Evolutionary conservation across 768 basidiomycete species (phyloP).

Genomic region (Mrakia blollopis): DNA sequence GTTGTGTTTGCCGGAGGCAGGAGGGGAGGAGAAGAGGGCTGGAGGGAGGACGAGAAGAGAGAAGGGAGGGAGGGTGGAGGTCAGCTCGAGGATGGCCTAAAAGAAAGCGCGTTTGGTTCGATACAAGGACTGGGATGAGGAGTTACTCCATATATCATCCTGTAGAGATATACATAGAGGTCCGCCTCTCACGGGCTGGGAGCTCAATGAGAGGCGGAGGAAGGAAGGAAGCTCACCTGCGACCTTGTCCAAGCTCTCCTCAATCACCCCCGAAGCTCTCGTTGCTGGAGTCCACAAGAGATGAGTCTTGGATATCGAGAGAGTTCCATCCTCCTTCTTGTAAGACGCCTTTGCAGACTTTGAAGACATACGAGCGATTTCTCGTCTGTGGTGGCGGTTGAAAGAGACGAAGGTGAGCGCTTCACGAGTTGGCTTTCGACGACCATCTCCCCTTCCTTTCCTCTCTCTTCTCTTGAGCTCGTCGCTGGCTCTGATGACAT

Average conservation of each 20-base stretch:
- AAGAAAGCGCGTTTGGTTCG: no score
- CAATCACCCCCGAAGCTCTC: constrained; percentile 40
- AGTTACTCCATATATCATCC: background rate
- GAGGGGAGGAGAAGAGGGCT: constrained; percentile 45
- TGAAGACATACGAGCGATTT: constrained; percentile 1
- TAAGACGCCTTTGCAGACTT: constrained; percentile 56
- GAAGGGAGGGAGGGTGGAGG: constrained; percentile 20
- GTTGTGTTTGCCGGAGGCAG: constrained; percentile 39
- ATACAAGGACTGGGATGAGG: no score
- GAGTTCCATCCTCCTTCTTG: constrained; percentile 72
- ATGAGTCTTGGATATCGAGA: constrained; percentile 66
- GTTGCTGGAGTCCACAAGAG: constrained; percentile 75
- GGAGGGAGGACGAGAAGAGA: constrained; percentile 12
- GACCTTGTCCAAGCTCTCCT: constrained; percentile 40
- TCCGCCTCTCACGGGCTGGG: no score
- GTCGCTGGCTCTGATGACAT: background rate
- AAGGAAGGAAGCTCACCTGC: constrained; percentile 50
- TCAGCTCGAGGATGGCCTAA: constrained; percentile 56
- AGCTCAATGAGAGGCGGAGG: constrained; percentile 19
- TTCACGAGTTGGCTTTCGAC: background rate
- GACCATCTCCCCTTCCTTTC: constrained; percentile 2
- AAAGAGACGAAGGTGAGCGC: background rate
- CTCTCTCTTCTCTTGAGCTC: no score
- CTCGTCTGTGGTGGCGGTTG: background rate
- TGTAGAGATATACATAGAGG: no score